Percentiles rank a stretch among this genome's conserved stretches.
phyloP scores from a whole-genome alignment of 768 basidiomycete genomes.

The Tricholoma flavovirens region DNA sequence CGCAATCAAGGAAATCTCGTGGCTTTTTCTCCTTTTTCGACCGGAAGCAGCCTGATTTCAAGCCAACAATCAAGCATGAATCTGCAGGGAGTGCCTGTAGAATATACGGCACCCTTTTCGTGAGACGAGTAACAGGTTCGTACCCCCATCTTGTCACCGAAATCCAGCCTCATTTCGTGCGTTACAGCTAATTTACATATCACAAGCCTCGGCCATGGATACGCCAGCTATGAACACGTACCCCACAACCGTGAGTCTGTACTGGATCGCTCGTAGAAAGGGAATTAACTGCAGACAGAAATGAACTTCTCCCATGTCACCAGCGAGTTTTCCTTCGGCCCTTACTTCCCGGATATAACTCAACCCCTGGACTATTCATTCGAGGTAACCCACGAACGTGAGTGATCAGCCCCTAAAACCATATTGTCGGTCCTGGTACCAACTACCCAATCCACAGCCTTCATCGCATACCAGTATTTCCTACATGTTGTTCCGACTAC shows the following conservation, averaged over 20 bases:
- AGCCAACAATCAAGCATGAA: slow-evolving; percentile 69
- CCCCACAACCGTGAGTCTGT: slow-evolving; percentile 69
- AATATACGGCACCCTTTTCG: slow-evolving; percentile 73
- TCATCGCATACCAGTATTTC: slow-evolving; percentile 92
- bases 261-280: neutral
- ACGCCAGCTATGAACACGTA: slow-evolving; percentile 80
- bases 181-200: slow-evolving; percentile 81
- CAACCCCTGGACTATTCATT: slow-evolving; percentile 93
- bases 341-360: slow-evolving; percentile 90
- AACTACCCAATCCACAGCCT: slow-evolving; percentile 42
- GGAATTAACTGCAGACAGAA: slow-evolving; percentile 35
- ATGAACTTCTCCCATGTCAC: slow-evolving; percentile 98
- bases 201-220: slow-evolving; percentile 93
- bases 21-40: slow-evolving; percentile 62
- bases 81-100: slow-evolving; percentile 75
- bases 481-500: slow-evolving; percentile 93
- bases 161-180: neutral
- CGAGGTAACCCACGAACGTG: slow-evolving; percentile 65
- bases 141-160: neutral
- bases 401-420: slow-evolving; percentile 24
- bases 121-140: slow-evolving; percentile 87
- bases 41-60: slow-evolving; percentile 42
- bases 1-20: slow-evolving; percentile 70
- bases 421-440: neutral
- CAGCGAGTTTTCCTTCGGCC: slow-evolving; percentile 94